Evolutionary conservation across 768 basidiomycete genomes (phyloP), one percentile per base, ranked within the genome.

Genomic region (Trametes coccinea): DNA sequence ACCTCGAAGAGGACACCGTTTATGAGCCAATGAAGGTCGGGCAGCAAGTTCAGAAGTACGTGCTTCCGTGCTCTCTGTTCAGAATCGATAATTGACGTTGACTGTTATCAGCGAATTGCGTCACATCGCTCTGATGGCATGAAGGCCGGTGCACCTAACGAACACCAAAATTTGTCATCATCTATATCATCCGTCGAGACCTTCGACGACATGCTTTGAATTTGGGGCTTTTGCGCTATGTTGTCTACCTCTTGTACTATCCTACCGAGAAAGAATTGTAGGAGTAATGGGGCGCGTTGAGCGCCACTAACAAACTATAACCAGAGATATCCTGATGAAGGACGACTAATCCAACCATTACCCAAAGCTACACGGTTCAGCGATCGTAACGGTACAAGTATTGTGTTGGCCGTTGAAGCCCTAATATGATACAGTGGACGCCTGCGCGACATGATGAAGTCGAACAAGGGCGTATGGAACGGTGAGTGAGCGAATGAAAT

Each of bases 1-100:
- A 78, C 51, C 76, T 76, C 33, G 78, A 73, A n/a, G 79, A 81
- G 30, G 77, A 76, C 60, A 65, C 70, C 2, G 56, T 72, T 6
- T 93, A 90, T 70, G 81, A 82, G 63, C 82, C 81, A 8, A 90
- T 95, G 86, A 89, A 92, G 71, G 94, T 95, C 45, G 94, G 94
- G 4, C 84, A 92, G 70, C 92, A 94, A 67, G 93, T 98, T 27
- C 86, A 88, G 70, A 88, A 85, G 90, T 92, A 67, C 70, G 85
- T 70, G 2, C 37, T 16, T 22, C 9, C 30, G 47, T 40, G 8
- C 29, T 31, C 11, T 13, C 17, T 14, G 14, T 43, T 13, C 41
- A n/a, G 14, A 43, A 43, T 43, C 41, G 34, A 22, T 43, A n/a
- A 43, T 5, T 14, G 41, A 43, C 13, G 5, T 43, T 6, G 5